phyloP scores from a whole-genome alignment of 1,284 basidiomycete species.

The Flammula alnicola region DNA sequence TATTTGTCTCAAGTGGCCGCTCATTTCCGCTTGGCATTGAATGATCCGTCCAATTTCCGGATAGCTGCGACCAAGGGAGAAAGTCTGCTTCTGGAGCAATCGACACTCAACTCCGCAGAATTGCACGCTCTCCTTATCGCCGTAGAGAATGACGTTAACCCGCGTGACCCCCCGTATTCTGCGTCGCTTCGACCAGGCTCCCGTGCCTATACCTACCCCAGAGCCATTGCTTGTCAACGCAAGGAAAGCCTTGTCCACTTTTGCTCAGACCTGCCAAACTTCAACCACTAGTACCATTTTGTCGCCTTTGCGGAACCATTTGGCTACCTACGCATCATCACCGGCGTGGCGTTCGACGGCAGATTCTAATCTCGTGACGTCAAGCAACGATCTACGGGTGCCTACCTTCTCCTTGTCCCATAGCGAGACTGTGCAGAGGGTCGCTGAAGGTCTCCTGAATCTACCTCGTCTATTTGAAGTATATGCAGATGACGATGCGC shows the following conservation, averaged over 20 bases:
- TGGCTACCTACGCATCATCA: conserved; percentile 73
- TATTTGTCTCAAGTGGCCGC: conserved; percentile 63
- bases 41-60: conserved; percentile 57
- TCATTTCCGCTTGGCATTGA: conserved; percentile 58
- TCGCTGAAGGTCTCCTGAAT: conserved; percentile 93
- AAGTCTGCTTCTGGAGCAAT: conserved; percentile 77
- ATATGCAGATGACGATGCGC: conserved; percentile 89
- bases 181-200: conserved; percentile 29
- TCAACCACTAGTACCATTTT: conserved; percentile 85
- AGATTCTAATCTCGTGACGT: conserved; percentile 48
- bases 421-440: conserved; percentile 84
- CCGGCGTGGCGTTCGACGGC: conserved; percentile 68
- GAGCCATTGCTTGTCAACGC: conserved; percentile 61
- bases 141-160: conserved; percentile 47
- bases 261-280: conserved; percentile 77
- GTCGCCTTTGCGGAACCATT: conserved; percentile 79
- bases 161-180: conserved; percentile 28
- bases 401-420: conserved; percentile 94
- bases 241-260: conserved; percentile 61
- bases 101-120: conserved; percentile 79
- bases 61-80: conserved; percentile 72
- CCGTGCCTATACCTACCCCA: conserved; percentile 26
- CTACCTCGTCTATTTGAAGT: conserved; percentile 93
- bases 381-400: conserved; percentile 73
- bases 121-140: conserved; percentile 68